phyloP scores from a whole-genome alignment of 2,329 filamentous ascomycete genomes.

The Colletotrichum tropicale region DNA sequence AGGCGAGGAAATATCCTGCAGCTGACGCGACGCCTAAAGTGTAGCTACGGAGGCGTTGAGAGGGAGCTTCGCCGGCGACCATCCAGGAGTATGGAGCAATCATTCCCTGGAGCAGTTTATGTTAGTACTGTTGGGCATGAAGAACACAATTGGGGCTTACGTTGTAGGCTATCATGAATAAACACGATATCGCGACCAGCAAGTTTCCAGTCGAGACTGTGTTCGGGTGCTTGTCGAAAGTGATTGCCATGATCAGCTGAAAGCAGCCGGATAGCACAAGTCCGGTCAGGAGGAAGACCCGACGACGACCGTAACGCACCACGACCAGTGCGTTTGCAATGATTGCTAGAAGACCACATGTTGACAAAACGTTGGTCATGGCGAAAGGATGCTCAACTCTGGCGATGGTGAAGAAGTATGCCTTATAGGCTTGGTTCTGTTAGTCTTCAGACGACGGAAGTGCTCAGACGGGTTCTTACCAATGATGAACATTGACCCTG shows the following conservation, averaged over 20 bases:
- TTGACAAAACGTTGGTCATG: not conserved
- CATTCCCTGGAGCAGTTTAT: not conserved
- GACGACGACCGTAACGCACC: not conserved
- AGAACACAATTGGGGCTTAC: not conserved
- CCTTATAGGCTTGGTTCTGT: not conserved
- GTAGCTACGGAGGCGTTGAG: not conserved
- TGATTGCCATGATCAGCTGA: not conserved
- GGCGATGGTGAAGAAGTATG: not conserved
- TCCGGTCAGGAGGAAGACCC: not conserved
- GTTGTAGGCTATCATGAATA: not conserved
- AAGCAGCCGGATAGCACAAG: not conserved
- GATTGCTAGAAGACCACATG: not conserved
- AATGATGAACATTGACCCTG: not conserved
- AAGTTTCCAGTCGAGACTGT: not conserved
- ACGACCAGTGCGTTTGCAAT: not conserved
- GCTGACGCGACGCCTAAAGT: not conserved
- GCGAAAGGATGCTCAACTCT: not conserved
- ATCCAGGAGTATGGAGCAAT: not conserved
- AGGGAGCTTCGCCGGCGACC: not conserved
- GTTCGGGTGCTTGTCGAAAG: not conserved
- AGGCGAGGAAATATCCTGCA: not conserved
- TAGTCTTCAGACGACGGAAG: not conserved
- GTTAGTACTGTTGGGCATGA: rapidly evolving
- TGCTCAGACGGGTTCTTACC: not conserved
- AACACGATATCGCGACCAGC: not conserved